Percentiles rank a stretch among this genome's conserved stretches.
These are phyloP conservation scores for Inonotus obliquus DNA, from an alignment of 1,284 basidiomycete species.

Conservation along the genomic window DNA sequence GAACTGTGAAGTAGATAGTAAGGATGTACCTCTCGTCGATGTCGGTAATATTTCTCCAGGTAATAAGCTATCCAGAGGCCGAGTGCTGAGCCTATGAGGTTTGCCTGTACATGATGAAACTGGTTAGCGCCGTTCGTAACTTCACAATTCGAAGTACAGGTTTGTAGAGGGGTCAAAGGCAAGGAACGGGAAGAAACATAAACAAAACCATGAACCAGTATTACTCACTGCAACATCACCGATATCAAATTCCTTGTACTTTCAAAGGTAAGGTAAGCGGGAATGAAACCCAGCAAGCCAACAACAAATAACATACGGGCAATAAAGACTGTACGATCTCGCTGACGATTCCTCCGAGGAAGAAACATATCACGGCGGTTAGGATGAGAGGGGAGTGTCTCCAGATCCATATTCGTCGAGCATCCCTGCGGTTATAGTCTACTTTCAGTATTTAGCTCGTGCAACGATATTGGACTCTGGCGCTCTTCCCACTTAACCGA, in stretches of 20 bases:
- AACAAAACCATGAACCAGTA: neutral
- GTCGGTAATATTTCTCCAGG: conserved; percentile 68
- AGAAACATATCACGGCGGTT: conserved; percentile 64
- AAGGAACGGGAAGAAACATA: neutral
- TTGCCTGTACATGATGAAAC: conserved; percentile 51
- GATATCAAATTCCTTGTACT: conserved; percentile 77
- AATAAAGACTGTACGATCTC: conserved; percentile 81
- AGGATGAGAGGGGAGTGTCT: conserved; percentile 68
- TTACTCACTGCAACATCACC: conserved; percentile 68
- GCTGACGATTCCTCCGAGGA: conserved; percentile 80
- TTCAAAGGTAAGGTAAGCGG: conserved; percentile 3
- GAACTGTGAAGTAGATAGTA: too few species aligned
- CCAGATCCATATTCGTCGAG: conserved; percentile 80
- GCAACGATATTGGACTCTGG: too few species aligned
- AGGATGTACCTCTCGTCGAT: conserved; percentile 59
- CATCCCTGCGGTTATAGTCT: conserved; percentile 42
- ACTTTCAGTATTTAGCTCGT: too few species aligned
- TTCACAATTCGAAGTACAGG: neutral
- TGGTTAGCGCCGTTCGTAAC: neutral
- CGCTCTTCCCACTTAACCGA: too few species aligned
- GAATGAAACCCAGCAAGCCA: neutral
- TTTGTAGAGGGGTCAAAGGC: neutral
- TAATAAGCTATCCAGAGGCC: conserved; percentile 68
- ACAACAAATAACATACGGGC: conserved; percentile 45
- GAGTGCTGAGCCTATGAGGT: conserved; percentile 71